Base-by-base conservation (phyloP, 1,139 yeast species). In the Yamadazyma mexicana region DNA sequence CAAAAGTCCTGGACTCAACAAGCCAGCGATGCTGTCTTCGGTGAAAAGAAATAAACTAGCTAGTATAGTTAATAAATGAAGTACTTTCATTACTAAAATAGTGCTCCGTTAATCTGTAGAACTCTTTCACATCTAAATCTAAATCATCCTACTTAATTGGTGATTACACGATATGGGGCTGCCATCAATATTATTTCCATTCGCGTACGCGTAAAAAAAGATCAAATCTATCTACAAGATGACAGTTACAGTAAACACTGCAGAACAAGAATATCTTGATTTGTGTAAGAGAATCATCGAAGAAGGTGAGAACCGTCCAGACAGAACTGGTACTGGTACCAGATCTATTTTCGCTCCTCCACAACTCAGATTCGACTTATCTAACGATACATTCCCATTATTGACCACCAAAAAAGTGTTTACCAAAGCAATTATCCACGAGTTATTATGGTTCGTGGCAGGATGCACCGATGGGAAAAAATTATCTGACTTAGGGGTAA, bases 321-420 rank as follows among this genome's bases (percentile, higher is more conserved):
- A 92, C 59, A 75, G 99, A 58, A 92, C 99, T 1, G 99, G 98
- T 1, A 92, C 98, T 0, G 99, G 99, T 9, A 94, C 98, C 1
- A 72, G 68, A 47, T 83, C 96, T 27, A 52, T 92, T 12, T 92
- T 92, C 62, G 98, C 95, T 0, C 99, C 99, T 30, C 97, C 98
- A 8, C 98, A 91, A 58, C 71, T 92, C 43, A 77, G 98, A 42
- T 92, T 94, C 64, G 81, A 80, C 46, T 69, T 92, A 34, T 70
- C 80, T 17, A 70, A 86, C 57, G 87, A 84, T 50, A 61, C 73
- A 17, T 85, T 92, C 57, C 99, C 99, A 1, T 70, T 92, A 41
- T 69, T 92, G 42, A 92, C 99, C 11, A 92, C 99, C 6, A 92
- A 92, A 59, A 84, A 82, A 55, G 97, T 92, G 5, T 92, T 89